These are phyloP conservation scores for Corymbia citriodora DNA, from an alignment of 441 rosid genomes.

Conservation along the genomic window DNA sequence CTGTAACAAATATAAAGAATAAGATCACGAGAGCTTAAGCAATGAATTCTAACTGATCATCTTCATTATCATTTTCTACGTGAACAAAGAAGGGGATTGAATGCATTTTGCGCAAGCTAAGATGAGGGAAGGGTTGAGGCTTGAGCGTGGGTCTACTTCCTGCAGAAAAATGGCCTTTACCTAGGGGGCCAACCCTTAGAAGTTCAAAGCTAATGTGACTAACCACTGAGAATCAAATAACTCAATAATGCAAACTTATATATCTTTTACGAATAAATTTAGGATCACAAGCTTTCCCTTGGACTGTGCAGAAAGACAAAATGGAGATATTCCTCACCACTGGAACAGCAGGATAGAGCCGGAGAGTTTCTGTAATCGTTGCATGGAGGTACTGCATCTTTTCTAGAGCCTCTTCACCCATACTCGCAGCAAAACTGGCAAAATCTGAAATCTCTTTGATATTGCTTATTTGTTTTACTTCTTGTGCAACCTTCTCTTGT, in stretches of 20 bases:
- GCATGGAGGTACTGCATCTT: conserved; percentile 50
- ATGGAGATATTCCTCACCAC: conserved; percentile 20
- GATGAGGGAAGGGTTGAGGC: neutral
- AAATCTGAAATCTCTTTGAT: conserved; percentile 3
- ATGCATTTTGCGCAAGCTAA: neutral
- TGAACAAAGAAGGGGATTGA: neutral
- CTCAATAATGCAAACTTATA: neutral
- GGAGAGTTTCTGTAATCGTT: conserved; percentile 43
- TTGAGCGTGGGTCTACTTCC: neutral
- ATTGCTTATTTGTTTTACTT: conserved; percentile 12
- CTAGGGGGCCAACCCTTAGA: neutral
- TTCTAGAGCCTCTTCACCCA: conserved; percentile 32
- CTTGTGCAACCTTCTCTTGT: conserved; percentile 34
- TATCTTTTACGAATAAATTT: neutral
- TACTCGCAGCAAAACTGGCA: conserved; percentile 19
- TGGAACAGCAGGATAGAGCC: conserved; percentile 45
- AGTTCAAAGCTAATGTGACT: neutral
- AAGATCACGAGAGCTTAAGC: neutral
- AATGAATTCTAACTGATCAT: neutral
- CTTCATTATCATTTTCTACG: neutral
- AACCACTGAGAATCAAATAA: neutral
- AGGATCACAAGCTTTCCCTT: neutral
- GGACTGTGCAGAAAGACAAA: neutral
- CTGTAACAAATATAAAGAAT: neutral
- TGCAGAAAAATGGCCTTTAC: neutral